These are phyloP conservation scores for Afroboletus lepidellus DNA, from an alignment of 1,284 basidiomycete species.

Conservation along the genomic window DNA sequence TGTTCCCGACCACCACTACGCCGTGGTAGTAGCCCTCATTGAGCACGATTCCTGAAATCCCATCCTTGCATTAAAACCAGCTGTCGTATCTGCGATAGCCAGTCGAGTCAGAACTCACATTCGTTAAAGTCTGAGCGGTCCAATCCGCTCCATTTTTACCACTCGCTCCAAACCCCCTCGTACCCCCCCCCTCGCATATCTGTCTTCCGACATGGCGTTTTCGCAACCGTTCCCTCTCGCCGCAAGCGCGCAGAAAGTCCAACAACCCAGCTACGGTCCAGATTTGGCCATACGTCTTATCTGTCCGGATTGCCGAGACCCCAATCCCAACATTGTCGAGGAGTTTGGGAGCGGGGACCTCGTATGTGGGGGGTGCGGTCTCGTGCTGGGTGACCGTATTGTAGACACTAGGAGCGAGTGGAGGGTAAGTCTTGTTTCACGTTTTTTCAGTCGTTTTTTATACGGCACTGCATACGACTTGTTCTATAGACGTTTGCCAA, in stretches of 20 bases:
- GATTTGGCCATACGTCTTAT: slow-evolving; percentile 89
- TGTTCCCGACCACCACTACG: slow-evolving; percentile 24
- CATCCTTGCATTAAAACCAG: slow-evolving; percentile 6
- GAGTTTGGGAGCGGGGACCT: slow-evolving; percentile 98
- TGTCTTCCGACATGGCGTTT: slow-evolving; percentile 41
- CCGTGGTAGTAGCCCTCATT: slow-evolving; percentile 20
- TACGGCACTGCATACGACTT: slow-evolving; percentile 26
- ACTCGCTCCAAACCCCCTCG: slow-evolving; percentile 21
- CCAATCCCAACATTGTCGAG: slow-evolving; percentile 92
- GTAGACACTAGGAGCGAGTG: slow-evolving; percentile 99
- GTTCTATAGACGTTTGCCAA: slow-evolving; percentile 90
- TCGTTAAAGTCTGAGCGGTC: slow-evolving; percentile 24
- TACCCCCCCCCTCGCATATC: slow-evolving; percentile 6
- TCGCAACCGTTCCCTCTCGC: slow-evolving; percentile 74
- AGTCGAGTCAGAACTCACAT: slow-evolving; percentile 17
- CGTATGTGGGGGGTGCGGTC: slow-evolving; percentile 94
- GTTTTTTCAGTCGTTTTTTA: background rate
- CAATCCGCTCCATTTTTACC: slow-evolving; percentile 10
- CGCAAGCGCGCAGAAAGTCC: slow-evolving; percentile 45
- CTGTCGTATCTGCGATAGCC: slow-evolving; percentile 19
- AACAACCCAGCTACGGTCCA: slow-evolving; percentile 65
- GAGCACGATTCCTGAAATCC: slow-evolving; percentile 6
- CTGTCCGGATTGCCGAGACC: slow-evolving; percentile 92
- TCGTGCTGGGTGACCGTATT: slow-evolving; percentile 93
- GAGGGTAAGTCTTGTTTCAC: slow-evolving; percentile 64